Base-by-base conservation (phyloP, 2,329 filamentous ascomycete genomes). In the Aspergillus sp. region DNA sequence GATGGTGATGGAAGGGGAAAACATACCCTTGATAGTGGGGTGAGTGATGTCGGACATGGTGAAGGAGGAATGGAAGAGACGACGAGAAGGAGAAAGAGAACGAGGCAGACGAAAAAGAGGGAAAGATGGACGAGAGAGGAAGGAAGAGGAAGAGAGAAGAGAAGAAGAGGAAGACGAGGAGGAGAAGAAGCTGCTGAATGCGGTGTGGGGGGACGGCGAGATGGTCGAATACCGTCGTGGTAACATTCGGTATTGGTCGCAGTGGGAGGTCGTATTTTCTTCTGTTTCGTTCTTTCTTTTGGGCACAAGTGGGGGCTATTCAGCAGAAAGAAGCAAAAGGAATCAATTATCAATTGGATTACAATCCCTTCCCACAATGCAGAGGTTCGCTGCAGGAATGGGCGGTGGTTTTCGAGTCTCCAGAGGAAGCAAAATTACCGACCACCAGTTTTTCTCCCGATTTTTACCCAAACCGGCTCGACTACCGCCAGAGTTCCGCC, bases 21-120 rank as follows among this genome's bases (percentile, higher is more conserved):
- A 70, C 74, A 62, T 78, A 87, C 86, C 85, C 78, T 89, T 83
- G 80, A 90, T 90, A 71, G 87, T 89, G 72, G 85, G 84, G 81
- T 90, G 87, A 63, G 81, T 82, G 75, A 89, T 83, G 70, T 89
- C 82, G 74, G 79, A 76, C 87, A 89, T 89, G 67, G 68, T 84
- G 73, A 59, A 51, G 47, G 57, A 57, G 48, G 55, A 58, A 55
- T 32, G 49, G 53, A 57, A 50, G 47, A 52, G 45, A 52, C 29
- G 50, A 50, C 21, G 45, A 56, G 48, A 41, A 41, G 46, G 47
- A 54, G 52, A 50, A 47, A 53, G 11, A 6, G 5, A 42, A 6
- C 5, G 52, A 49, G 55, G n/a, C n/a, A n/a, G 52, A 57, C 43
- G 19, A 42, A 14, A 7, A 42, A 5, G 45, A 49, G 54, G 58